Conservation (phyloP, 257 asterid species). For the Eustoma russellianum region DNA sequence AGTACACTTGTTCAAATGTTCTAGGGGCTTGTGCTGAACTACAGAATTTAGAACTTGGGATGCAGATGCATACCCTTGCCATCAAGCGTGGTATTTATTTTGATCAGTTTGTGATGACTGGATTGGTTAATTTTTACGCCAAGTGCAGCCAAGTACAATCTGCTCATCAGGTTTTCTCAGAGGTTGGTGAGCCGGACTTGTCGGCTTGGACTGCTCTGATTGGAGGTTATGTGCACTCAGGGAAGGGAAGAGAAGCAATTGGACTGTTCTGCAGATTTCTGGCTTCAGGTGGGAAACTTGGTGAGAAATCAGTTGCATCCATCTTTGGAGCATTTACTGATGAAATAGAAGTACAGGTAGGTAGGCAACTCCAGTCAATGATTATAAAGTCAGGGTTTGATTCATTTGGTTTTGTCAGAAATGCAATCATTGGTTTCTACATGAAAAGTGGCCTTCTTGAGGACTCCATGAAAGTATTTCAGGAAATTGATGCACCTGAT, state of each 20-base stretch:
- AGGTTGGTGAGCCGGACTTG: conserved; percentile 38
- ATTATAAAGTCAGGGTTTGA: conserved; percentile 45
- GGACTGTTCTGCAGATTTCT: conserved; percentile 38
- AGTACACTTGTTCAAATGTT: conserved; percentile 44
- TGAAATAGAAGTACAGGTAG: conserved; percentile 33
- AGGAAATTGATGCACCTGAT: conserved; percentile 40
- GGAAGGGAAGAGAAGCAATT: conserved; percentile 40
- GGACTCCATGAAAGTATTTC: conserved; percentile 37
- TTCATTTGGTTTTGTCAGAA: conserved; percentile 47
- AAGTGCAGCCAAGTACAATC: conserved; percentile 52
- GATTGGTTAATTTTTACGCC: conserved; percentile 57
- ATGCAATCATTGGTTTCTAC: conserved; percentile 50
- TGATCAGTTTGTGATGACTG: conserved; percentile 56
- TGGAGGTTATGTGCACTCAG: conserved; percentile 56
- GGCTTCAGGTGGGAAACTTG: conserved; percentile 42
- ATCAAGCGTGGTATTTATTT: conserved; percentile 36
- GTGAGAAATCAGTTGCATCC: conserved; percentile 52
- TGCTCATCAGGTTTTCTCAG: conserved; percentile 44
- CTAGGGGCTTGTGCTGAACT: conserved; percentile 56
- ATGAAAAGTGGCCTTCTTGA: conserved; percentile 32
- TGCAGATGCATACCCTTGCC: conserved; percentile 51
- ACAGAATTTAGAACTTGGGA: conserved; percentile 41
- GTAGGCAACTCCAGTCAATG: conserved; percentile 48
- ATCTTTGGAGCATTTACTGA: conserved; percentile 60
- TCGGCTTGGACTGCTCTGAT: conserved; percentile 78